These are phyloP conservation scores for Nelumbo lutea DNA, from an alignment of 164 flowering plant genomes.

Conservation along the genomic window DNA sequence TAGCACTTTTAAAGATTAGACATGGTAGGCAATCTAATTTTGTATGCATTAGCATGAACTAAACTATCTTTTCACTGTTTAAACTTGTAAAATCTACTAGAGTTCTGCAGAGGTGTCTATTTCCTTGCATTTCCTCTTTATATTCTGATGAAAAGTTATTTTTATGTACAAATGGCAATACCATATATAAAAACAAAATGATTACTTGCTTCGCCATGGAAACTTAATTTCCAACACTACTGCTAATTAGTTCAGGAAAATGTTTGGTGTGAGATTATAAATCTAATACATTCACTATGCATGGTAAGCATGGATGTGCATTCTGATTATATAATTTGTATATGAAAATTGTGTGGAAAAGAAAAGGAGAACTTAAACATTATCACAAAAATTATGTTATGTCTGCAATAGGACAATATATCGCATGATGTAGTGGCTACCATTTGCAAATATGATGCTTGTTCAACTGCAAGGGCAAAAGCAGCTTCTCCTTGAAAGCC, in stretches of 20 bases:
- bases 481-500: no score
- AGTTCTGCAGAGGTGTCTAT: not conserved
- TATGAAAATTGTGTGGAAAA: no score
- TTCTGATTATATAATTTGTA: no score
- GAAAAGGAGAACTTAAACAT: no score
- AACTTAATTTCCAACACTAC: not conserved
- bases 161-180: not conserved
- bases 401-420: no score
- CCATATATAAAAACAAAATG: not conserved
- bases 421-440: no score
- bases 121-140: not conserved
- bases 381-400: no score
- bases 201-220: not conserved
- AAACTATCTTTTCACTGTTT: not conserved
- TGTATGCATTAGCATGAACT: not conserved
- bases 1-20: constrained; percentile 73
- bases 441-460: no score
- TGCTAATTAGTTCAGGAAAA: not conserved
- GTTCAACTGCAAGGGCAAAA: no score
- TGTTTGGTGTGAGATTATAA: no score
- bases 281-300: no score
- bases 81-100: not conserved
- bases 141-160: not conserved
- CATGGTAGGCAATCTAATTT: constrained; percentile 50
- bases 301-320: no score